Base-by-base conservation (phyloP, 257 asterid genomes). In the Gynochthodes officinalis region DNA sequence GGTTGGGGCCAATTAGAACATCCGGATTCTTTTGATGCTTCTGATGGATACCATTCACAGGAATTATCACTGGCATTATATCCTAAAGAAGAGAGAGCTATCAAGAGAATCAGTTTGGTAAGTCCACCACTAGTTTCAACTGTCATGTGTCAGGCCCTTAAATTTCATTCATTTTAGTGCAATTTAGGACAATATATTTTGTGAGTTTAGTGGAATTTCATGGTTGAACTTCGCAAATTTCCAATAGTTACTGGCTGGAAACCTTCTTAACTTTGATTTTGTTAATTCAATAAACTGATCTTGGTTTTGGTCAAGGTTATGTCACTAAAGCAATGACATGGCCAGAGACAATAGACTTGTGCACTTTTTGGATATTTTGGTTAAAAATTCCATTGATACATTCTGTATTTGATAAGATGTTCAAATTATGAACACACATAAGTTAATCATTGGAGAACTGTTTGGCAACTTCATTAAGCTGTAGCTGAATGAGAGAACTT, bases 41-140 rank as follows among this genome's bases (percentile, higher is more conserved):
- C 93, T 1, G 97, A 90, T 33, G 90, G 71, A 35, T 92, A 90
- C 76, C 99, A 92, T 64, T 90, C 98, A 42, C 99, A 87, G 75
- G 99, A 95, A 66, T 84, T 95, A 57, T 92, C 98, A 1, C 49
- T 76, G 73, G 95, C 90, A 12, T 85, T 89, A 61, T 87, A 87
- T 73, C 84, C 76, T 23, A 92, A 81, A 82, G 96, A 90, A 79
- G 97, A 87, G 58, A 55, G 78, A 9, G 85, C 88, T 80, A 70
- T 84, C 76, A 95, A 82, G 82, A 87, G 87, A 82, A 77, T 67
- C 71, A 85, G 86, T 76, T 63, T 80, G 96, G 99, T 95, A 76
- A 85, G 81, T 78, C 18, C 37, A 63, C 35, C 32, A 32, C 61
- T 32, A 13, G 4, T 67, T 40, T 72, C 19, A 32, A 27, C 25